Base-by-base conservation (phyloP, 2,329 filamentous ascomycete genomes). In the Fusarium sp. region DNA sequence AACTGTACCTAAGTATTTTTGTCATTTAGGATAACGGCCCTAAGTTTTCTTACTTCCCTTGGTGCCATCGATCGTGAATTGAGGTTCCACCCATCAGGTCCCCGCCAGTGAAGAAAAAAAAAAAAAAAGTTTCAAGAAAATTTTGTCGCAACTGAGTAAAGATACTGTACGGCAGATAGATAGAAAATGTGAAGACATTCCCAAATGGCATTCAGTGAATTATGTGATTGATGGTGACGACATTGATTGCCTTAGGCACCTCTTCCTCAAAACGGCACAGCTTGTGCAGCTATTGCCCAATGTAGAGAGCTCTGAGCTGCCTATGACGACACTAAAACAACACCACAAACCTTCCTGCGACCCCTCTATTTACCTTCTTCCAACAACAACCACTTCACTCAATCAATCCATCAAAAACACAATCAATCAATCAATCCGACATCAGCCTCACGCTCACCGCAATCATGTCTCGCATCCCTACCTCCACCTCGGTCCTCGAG, bases 401-500 rank as follows among this genome's bases (percentile, higher is more conserved):
- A 19, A 49, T 40, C 38, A 64, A 32, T 62, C 30, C 32, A 63
- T 64, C 42, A 67, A 25, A 33, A 23, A 46, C 49, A 5, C 40
- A 38, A 28, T 16, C 28, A 50, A 23, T 23, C 52, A 38, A 19
- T 18, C 46, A 42, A 33, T 9, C 46, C 56, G 21, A 23, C 46
- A 40, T 10, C 42, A 40, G 2, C 7, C 18, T 10, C 15, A 43
- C 50, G 19, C 23, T 57, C 33, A 38, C 44, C 61, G 46, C 15
- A 72, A 67, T 23, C 59, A 78, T 78, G 77, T 75, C 77, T 38
- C 66, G 76, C 60, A 92, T 92, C 79, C 91, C 91, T 69, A 92
- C 91, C 46, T 89, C 89, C 67, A 92, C 90, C 77, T 91, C 88
- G 32, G 89, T 93, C 78, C 84, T 86, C 76, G 91, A 92, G 84